Percentiles rank a stretch among this genome's conserved stretches.
phyloP scores from a whole-genome alignment of 208 protist genomes.

The Herpetomonas samuelpessoai region DNA sequence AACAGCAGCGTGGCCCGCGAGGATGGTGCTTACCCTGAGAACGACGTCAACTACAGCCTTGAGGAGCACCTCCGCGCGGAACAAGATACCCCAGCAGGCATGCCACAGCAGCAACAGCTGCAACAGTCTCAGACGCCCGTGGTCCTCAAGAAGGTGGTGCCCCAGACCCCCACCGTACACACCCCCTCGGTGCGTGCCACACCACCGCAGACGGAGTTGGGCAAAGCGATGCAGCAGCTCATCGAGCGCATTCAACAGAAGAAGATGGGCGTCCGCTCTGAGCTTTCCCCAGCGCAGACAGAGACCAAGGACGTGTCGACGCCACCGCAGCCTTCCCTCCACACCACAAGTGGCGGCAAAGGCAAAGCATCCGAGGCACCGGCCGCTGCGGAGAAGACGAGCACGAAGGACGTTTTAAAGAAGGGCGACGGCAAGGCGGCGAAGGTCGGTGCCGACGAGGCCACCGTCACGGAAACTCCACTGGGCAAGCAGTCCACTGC shows the following conservation, averaged over 20 bases:
- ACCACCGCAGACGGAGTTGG: neutral
- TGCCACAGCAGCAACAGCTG: too few species aligned
- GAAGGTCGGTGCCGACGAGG: neutral
- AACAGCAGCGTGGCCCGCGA: neutral
- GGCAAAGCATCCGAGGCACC: too few species aligned
- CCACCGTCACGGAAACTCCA: neutral
- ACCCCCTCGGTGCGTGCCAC: neutral
- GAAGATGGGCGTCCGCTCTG: neutral
- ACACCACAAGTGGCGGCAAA: too few species aligned
- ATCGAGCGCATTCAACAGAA: constrained; percentile 1
- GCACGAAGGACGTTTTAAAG: neutral
- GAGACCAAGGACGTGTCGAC: too few species aligned
- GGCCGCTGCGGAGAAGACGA: neutral
- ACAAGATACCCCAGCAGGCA: neutral
- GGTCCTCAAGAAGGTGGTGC: neutral
- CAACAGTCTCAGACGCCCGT: too few species aligned
- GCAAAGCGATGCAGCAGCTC: constrained; percentile 2
- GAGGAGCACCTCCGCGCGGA: neutral
- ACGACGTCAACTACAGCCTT: neutral
- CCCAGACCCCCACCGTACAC: too few species aligned
- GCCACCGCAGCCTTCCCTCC: neutral
- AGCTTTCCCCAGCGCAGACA: neutral
- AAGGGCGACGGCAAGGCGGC: neutral
- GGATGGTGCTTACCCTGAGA: neutral
- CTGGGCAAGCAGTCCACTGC: neutral